Base-by-base conservation (phyloP, 192 early-diverging fungal species). In the Paraglomus occultum region DNA sequence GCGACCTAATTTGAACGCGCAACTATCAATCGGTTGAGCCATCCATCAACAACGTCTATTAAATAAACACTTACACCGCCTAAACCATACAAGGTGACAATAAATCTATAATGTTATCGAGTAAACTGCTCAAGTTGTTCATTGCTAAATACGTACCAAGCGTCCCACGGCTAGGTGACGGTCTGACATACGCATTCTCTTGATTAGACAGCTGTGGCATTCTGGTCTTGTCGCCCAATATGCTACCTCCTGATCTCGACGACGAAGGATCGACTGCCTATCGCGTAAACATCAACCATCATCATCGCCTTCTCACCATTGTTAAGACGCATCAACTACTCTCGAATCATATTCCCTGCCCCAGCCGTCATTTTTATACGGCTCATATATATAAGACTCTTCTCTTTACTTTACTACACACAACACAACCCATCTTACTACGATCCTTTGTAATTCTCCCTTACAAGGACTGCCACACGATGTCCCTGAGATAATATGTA, bases 251-350 rank as follows among this genome's bases (percentile, higher is more conserved):
- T 9, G 92, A 90, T 31, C 89, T 72, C 0, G 85, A 65, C 31
- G 90, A 92, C 39, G 92, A 94, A 23, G 92, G 92, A 75, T 94
- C 92, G 7, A 94, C 89, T 3, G 92, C 92, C 88, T 91, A 71
- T 17, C 8, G n/a, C 40, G 15, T 49, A 43, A 53, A 39, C n/a
- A 15, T 15, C 60, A 47, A 38, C 55, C 45, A 15, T 47, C 5
- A 64, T 38, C 6, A n/a, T 47, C 9, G 10, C 20, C 40, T 38
- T 70, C 60, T 15, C 8, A 14, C 31, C 7, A 50, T 10, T 70
- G 15, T 67, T 44, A 18, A 22, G 14, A 42, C 55, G 6, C 58
- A 11, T 39, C 47, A 9, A 22, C 46, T 31, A 44, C 11, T 22
- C 60, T n/a, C 23, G 8, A 71, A 58, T 43, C 18, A 62, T 42